These are phyloP conservation scores for Aspergillus homomorphus DNA, from an alignment of 495 filamentous ascomycete genomes.

Conservation along the genomic window DNA sequence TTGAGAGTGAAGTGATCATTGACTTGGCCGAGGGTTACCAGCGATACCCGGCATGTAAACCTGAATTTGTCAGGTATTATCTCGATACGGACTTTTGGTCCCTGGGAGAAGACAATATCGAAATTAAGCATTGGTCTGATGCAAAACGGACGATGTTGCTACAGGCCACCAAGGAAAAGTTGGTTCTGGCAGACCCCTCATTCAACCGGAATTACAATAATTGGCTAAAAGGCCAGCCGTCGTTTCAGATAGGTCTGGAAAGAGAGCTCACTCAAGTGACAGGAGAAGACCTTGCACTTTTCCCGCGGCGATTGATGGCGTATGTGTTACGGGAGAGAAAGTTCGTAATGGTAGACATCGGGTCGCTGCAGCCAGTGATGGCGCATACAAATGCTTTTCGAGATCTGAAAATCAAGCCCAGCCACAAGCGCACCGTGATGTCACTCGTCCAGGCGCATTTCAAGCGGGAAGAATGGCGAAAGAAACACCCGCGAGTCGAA, in stretches of 20 bases:
- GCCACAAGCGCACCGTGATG: not conserved
- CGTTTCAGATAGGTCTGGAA: not conserved
- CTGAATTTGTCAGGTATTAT: not conserved
- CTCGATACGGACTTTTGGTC: not conserved
- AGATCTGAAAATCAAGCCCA: not conserved
- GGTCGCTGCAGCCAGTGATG: not conserved
- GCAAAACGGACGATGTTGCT: not conserved
- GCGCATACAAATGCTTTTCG: not conserved
- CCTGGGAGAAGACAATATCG: not conserved
- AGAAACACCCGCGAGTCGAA: not conserved
- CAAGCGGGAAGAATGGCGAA: not conserved
- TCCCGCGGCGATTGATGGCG: not conserved
- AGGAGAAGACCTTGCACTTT: not conserved
- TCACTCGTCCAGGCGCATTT: not conserved
- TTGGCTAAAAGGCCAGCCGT: not conserved
- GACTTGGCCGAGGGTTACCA: not conserved
- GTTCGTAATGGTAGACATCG: not conserved
- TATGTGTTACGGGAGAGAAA: conserved; percentile 3
- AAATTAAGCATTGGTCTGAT: not conserved
- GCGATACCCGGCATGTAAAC: not conserved
- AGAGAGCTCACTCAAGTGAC: not conserved
- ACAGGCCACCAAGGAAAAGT: not conserved
- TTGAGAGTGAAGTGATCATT: conserved; percentile 1
- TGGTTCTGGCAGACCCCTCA: not conserved
- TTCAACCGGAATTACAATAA: not conserved